phyloP scores from a whole-genome alignment of 441 rosid species.

The Eruca vesicaria region DNA sequence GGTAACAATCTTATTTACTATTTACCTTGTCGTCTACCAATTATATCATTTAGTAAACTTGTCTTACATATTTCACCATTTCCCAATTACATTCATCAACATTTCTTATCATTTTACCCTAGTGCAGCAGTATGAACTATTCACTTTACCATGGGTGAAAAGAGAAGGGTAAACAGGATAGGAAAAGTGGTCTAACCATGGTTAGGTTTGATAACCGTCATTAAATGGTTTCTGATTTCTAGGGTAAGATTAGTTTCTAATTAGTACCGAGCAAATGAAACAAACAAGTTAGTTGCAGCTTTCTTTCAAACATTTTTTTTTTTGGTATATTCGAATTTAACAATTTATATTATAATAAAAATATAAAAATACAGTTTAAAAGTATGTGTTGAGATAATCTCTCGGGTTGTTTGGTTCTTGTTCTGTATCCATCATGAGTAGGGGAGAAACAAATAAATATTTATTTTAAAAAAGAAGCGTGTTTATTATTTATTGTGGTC shows the following conservation, averaged over 20 bases:
- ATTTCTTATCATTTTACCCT: not conserved
- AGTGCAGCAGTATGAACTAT: not conserved
- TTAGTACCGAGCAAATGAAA: conserved; percentile 22
- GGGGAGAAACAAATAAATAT: not conserved
- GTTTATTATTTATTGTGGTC: conserved; percentile 30
- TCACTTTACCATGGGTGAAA: not conserved
- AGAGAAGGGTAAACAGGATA: not conserved
- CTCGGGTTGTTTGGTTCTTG: conserved; percentile 28
- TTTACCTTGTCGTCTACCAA: not conserved
- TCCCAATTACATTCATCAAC: not conserved
- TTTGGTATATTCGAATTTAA: conserved; percentile 17
- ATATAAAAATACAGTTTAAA: conserved; percentile 5
- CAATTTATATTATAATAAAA: not conserved
- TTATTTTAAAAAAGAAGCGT: not conserved
- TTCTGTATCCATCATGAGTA: conserved; percentile 14
- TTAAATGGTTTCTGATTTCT: not conserved
- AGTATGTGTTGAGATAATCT: conserved; percentile 27
- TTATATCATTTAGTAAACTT: not conserved
- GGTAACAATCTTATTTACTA: not conserved
- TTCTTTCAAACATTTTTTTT: conserved; percentile 5
- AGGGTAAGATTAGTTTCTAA: not conserved
- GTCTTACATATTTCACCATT: not conserved
- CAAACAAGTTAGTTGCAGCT: conserved; percentile 40
- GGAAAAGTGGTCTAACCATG: conserved; percentile 16
- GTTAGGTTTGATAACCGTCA: conserved; percentile 14